Evolutionary conservation across 331 rosid species (phyloP).

Genomic region (Acacia concinna): DNA sequence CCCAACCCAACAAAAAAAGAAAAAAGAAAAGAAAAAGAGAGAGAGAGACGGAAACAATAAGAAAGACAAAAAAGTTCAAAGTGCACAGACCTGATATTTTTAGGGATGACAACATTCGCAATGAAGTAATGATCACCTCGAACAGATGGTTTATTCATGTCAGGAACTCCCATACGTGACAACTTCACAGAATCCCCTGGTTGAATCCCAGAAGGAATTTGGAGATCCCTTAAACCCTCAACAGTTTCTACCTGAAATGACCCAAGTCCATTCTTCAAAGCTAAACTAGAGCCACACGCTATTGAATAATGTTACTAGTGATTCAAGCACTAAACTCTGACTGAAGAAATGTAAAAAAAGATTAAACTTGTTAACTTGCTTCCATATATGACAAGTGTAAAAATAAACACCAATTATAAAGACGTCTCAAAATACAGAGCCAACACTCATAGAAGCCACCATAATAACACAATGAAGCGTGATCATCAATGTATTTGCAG

Average conservation of each 20-base stretch:
- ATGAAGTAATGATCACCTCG: slow-evolving; percentile 91
- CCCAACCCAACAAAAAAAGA: neutral
- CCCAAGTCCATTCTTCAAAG: slow-evolving; percentile 24
- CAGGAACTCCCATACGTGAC: slow-evolving; percentile 72
- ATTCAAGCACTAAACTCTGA: slow-evolving; percentile 11
- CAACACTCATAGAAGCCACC: neutral
- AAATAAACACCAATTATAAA: neutral
- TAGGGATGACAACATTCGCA: slow-evolving; percentile 79
- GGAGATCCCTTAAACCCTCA: slow-evolving; percentile 74
- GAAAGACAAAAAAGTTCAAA: slow-evolving; percentile 19
- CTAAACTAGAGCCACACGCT: neutral
- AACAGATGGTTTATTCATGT: slow-evolving; percentile 70
- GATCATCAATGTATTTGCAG: neutral
- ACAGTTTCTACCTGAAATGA: slow-evolving; percentile 85
- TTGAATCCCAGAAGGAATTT: slow-evolving; percentile 85
- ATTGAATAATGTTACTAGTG: slow-evolving; percentile 23
- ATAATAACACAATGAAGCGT: neutral
- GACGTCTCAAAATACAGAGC: neutral
- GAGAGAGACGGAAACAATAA: neutral
- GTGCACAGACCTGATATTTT: slow-evolving; percentile 60
- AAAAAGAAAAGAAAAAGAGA: neutral
- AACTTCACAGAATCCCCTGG: slow-evolving; percentile 82
- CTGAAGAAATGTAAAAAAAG: slow-evolving; percentile 2
- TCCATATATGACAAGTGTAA: neutral
- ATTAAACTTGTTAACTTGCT: neutral